Conservation (phyloP, 2,329 filamentous ascomycete species). For the Botryotinia globosa region DNA sequence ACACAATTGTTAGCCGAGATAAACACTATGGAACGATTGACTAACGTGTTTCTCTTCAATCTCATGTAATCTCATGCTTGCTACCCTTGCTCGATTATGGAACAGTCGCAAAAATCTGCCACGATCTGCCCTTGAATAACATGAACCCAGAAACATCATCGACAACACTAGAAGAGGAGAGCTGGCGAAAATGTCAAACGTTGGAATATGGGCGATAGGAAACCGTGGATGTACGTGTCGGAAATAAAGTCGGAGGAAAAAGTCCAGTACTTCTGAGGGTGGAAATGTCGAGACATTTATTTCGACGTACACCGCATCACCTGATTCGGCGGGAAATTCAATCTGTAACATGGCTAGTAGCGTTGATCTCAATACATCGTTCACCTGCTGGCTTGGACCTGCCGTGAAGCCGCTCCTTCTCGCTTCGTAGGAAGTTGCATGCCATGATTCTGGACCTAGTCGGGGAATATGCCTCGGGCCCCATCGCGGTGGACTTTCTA, state of each 20-base stretch:
- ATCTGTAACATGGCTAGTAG: constrained; percentile 25
- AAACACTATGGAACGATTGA: neutral
- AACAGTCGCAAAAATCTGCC: constrained; percentile 34
- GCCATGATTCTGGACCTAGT: constrained; percentile 32
- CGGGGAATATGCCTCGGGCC: constrained; percentile 28
- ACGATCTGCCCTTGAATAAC: constrained; percentile 32
- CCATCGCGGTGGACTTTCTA: constrained; percentile 21
- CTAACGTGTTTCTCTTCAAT: constrained; percentile 33
- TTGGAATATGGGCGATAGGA: constrained; percentile 34
- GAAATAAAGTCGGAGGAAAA: constrained; percentile 35
- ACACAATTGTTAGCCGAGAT: constrained; percentile 17
- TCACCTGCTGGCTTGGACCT: constrained; percentile 28
- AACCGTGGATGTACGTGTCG: constrained; percentile 34
- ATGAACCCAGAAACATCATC: constrained; percentile 37
- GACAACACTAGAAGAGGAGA: constrained; percentile 31
- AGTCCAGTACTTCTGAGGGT: constrained; percentile 32
- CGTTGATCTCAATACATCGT: constrained; percentile 24
- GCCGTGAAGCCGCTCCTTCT: constrained; percentile 24
- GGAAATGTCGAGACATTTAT: constrained; percentile 33
- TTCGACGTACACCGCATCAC: constrained; percentile 20
- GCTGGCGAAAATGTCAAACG: constrained; percentile 32
- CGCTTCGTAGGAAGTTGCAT: constrained; percentile 32
- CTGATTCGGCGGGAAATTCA: constrained; percentile 14
- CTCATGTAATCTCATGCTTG: constrained; percentile 28
- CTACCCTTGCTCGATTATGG: constrained; percentile 33